These are phyloP conservation scores for Fusarium luffae DNA, from an alignment of 2,329 filamentous ascomycete genomes.

Conservation along the genomic window DNA sequence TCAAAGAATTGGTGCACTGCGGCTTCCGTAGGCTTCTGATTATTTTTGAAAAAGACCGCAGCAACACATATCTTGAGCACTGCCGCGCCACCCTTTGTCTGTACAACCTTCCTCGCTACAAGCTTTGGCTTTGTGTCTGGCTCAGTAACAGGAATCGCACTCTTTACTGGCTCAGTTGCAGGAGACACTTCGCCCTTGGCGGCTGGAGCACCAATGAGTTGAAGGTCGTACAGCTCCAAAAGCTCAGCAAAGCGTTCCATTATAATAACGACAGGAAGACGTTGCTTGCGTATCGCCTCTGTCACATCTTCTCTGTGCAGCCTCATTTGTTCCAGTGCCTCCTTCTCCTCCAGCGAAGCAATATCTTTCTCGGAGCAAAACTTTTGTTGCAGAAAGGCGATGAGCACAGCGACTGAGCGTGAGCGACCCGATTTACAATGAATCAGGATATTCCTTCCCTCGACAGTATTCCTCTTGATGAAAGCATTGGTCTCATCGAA, in stretches of 20 bases:
- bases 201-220: background rate
- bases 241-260: background rate
- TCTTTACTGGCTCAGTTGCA: too few species aligned
- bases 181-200: too few species aligned
- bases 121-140: background rate
- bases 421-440: background rate
- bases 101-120: rapidly evolving
- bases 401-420: background rate
- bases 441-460: background rate
- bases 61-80: background rate
- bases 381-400: background rate
- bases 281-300: rapidly evolving
- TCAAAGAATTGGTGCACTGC: background rate
- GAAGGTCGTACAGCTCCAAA: background rate
- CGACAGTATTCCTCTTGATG: rapidly evolving
- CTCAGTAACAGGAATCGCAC: too few species aligned
- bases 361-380: background rate
- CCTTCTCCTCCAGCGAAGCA: background rate
- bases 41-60: rapidly evolving
- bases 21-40: background rate
- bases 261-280: background rate
- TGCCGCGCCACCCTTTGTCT: background rate
- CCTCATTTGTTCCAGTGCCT: background rate
- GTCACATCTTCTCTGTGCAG: rapidly evolving
- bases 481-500: background rate